These are phyloP conservation scores for Pichia manshurica DNA, from an alignment of 805 yeast species.

Conservation along the genomic window DNA sequence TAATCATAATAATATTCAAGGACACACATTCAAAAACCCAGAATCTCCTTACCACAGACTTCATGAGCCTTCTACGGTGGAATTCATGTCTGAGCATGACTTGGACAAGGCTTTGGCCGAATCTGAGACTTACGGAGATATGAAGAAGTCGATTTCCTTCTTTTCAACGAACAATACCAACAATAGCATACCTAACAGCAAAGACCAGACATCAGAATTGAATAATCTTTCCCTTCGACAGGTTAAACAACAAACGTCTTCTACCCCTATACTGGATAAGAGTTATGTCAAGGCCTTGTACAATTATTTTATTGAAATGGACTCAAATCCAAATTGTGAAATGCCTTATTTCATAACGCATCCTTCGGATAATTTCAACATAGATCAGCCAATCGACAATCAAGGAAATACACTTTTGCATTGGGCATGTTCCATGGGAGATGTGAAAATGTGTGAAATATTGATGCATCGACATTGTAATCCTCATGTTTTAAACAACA, in stretches of 20 bases:
- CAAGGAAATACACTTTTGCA: constrained; percentile 94
- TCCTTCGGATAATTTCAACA: constrained; percentile 58
- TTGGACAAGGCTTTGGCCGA: constrained; percentile 35
- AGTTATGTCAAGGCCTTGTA: constrained; percentile 11
- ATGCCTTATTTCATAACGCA: constrained; percentile 57
- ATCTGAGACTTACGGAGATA: constrained; percentile 17
- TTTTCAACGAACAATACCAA: not conserved
- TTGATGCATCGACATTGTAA: constrained; percentile 73
- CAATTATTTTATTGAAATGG: constrained; percentile 12
- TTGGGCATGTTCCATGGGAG: constrained; percentile 98
- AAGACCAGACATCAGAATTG: not conserved
- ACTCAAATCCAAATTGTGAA: constrained; percentile 27
- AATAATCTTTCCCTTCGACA: not conserved
- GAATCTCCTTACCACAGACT: constrained; percentile 6
- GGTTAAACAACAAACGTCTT: not conserved
- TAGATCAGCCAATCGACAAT: constrained; percentile 80
- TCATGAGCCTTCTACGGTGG: constrained; percentile 43
- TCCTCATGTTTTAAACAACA: constrained; percentile 50
- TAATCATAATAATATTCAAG: not conserved
- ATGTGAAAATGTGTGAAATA: constrained; percentile 67
- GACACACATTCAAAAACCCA: not conserved
- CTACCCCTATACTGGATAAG: constrained; percentile 6
- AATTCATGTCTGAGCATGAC: constrained; percentile 49
- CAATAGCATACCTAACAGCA: constrained; percentile 8
- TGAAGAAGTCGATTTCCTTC: constrained; percentile 1